Conservation (phyloP, 352 stramenopile species). For the Pythium plurisporium region DNA sequence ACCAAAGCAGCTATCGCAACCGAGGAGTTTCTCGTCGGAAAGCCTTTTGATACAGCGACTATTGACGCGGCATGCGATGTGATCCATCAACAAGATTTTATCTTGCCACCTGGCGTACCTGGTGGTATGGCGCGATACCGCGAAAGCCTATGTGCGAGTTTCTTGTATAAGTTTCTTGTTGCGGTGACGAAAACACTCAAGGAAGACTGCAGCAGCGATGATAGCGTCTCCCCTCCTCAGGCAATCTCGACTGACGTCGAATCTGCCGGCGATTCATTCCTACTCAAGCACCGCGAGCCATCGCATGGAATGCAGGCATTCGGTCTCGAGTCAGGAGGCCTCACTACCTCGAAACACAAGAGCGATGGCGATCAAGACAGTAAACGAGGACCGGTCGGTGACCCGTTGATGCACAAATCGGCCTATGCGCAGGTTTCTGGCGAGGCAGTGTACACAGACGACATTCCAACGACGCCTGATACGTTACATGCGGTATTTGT, state of each 20-base stretch:
- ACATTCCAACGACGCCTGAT: slow-evolving; percentile 85
- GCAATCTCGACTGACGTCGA: slow-evolving; percentile 32
- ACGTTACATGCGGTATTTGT: slow-evolving; percentile 92
- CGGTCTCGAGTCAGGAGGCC: slow-evolving; percentile 51
- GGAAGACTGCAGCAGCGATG: slow-evolving; percentile 24
- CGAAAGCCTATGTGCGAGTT: slow-evolving; percentile 91
- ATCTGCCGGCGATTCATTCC: slow-evolving; percentile 54
- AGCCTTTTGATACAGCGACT: slow-evolving; percentile 69
- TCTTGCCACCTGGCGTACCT: slow-evolving; percentile 87
- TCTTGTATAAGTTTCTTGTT: slow-evolving; percentile 95
- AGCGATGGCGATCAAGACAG: slow-evolving; percentile 32
- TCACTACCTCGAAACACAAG: slow-evolving; percentile 61
- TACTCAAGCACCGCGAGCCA: slow-evolving; percentile 46
- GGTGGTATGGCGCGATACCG: slow-evolving; percentile 94
- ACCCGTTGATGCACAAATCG: slow-evolving; percentile 91
- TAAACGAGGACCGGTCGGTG: slow-evolving; percentile 74
- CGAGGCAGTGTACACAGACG: slow-evolving; percentile 94
- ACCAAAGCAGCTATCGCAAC: slow-evolving; percentile 51
- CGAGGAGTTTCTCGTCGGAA: slow-evolving; percentile 73
- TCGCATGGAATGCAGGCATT: slow-evolving; percentile 59
- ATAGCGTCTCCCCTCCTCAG: slow-evolving; percentile 22
- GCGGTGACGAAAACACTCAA: slow-evolving; percentile 54
- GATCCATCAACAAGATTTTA: slow-evolving; percentile 85
- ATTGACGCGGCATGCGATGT: slow-evolving; percentile 82
- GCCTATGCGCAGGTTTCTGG: slow-evolving; percentile 92